Base-by-base conservation (phyloP, 257 asterid species). In the Plantago ovata region DNA sequence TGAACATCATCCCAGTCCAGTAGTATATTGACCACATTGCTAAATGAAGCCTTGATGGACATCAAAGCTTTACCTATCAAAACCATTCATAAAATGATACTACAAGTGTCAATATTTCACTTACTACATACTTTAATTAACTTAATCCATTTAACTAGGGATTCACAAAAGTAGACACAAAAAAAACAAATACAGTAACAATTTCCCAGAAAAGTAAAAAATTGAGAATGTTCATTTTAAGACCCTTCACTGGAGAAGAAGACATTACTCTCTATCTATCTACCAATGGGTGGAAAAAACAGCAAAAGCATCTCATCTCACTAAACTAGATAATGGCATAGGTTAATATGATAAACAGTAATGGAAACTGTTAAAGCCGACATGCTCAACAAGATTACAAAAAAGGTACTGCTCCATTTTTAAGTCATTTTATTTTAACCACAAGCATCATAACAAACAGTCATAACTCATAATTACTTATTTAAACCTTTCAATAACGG, bases 1-100 rank as follows among this genome's bases (percentile, higher is more conserved):
- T 82, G 97, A 58, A 65, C 79, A 16, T 82, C 91, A 76, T 93
- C 86, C 99, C 99, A 93, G 61, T 89, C 95, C 62, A 76, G 75
- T 2, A 93, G 73, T 71, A 72, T 84, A 75, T 93, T 93, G 11
- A 79, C 99, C 38, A 75, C 92, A 53, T 93, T 86, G 74, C 99
- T 80, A 20, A 93, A 82, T 10, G 97, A 86, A 54, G 89, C 84
- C 62, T 93, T 93, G 42, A 93, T 70, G 64, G 92, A 75, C 94
- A 89, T 81, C 61, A 93, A 61, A 9, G 96, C 82, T 68, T 86
- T 83, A 2, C 96, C 99, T 93, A 73, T 21, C 7, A 64, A 23
- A 60, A 33, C 21, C 68, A 62, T 20, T 32, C 60, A 28, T 32
- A 53, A 11, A 42, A 18, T 45, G 36, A 9, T 38, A 13, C 40